phyloP scores from a whole-genome alignment of 2,329 filamentous ascomycete genomes.

The Aspergillus sp. region DNA sequence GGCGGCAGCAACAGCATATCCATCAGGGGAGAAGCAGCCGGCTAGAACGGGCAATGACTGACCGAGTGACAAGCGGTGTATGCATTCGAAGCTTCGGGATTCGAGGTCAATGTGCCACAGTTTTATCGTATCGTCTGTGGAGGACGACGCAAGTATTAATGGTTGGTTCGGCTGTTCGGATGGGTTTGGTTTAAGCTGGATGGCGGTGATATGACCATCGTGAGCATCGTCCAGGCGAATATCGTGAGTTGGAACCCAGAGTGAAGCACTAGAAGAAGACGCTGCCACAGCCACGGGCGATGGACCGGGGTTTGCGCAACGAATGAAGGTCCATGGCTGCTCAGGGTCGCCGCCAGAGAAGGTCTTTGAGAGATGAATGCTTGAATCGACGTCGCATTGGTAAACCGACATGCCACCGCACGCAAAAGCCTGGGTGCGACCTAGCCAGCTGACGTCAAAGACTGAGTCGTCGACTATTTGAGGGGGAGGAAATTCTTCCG shows the following conservation, averaged over 20 bases:
- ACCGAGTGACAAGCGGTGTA: slow-evolving; percentile 39
- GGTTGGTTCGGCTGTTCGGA: slow-evolving; percentile 24
- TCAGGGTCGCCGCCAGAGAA: slow-evolving; percentile 30
- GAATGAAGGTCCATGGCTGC: slow-evolving; percentile 44
- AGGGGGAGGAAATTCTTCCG: slow-evolving; percentile 38
- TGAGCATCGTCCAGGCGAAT: slow-evolving; percentile 41
- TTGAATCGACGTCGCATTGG: slow-evolving; percentile 39
- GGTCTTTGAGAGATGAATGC: slow-evolving; percentile 37
- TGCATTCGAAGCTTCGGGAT: slow-evolving; percentile 34
- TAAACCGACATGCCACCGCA: slow-evolving; percentile 42
- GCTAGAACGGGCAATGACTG: slow-evolving; percentile 40
- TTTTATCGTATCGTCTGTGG: slow-evolving; percentile 46
- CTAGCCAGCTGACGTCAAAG: slow-evolving; percentile 46
- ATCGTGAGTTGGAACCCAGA: slow-evolving; percentile 49
- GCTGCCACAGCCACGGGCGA: slow-evolving; percentile 41
- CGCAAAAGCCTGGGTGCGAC: slow-evolving; percentile 36
- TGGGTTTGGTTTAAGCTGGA: slow-evolving; percentile 38
- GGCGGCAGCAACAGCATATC: slow-evolving; percentile 46
- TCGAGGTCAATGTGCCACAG: slow-evolving; percentile 45
- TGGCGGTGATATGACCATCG: slow-evolving; percentile 43
- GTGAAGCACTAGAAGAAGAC: slow-evolving; percentile 35
- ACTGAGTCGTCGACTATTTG: slow-evolving; percentile 39
- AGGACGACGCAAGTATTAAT: slow-evolving; percentile 45
- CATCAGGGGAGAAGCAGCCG: slow-evolving; percentile 48
- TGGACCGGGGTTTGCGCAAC: slow-evolving; percentile 28